Base-by-base conservation (phyloP, 1,139 yeast genomes). In the Suhomyces yuchorum region DNA sequence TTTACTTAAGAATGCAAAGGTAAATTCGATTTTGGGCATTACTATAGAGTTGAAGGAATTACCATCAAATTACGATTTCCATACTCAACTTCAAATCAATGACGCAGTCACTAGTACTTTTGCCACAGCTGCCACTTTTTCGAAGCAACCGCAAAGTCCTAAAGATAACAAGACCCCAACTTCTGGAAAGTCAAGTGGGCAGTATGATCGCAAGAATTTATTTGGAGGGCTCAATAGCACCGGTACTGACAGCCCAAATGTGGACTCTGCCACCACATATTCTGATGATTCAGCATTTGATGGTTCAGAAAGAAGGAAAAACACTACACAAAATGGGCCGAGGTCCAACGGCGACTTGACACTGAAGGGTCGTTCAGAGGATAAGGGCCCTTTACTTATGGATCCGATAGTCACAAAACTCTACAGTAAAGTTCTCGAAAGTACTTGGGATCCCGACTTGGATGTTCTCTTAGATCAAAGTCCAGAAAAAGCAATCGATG, bases 361-460 rank as follows among this genome's bases (percentile, higher is more conserved):
- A 18, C 34, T 26, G 42, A 37, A 33, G 15, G 28, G 22, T 11
- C 42, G 20, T 14, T 30, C 33, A 11, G 35, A 42, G 7, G 37
- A 37, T 4, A 43, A 43, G 23, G 46, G 46, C 2, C 36, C 42
- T 7, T 37, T 71, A 1, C 56, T 71, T 20, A 69, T 77, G 53
- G 83, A 81, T 55, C 85, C 85, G 0, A 67, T 80, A 1, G 73
- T 84, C 8, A 72, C 74, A 46, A 72, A 71, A 43, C 65, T 87
- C 14, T 80, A 85, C 56, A 79, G 82, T 51, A 80, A 80, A 55
- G 80, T 90, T 1, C 78, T 85, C 58, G 84, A 85, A 49, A 75
- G 87, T 35, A 79, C 88, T 0, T 90, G 96, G 96, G 91, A 87
- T 57, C 82, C 85, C 1, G 80, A 85, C 49, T 85, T 90, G 28